phyloP scores from a whole-genome alignment of 73 alveolate genomes.

The Paramecium biaurelia region DNA sequence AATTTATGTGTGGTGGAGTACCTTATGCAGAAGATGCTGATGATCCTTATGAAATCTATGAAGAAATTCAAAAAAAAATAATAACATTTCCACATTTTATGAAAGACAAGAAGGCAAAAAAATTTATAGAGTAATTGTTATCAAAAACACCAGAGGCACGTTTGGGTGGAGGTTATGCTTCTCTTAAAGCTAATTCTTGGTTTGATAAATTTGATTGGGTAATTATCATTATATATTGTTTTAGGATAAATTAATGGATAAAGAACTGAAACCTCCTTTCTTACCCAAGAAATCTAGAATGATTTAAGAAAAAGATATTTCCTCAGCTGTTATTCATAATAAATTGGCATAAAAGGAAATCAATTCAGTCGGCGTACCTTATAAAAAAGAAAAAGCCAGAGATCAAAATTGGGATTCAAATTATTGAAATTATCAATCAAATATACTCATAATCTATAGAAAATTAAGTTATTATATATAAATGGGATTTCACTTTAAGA shows the following conservation, averaged over 20 bases:
- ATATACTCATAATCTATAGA: background rate
- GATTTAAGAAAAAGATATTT: background rate
- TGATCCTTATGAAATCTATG: conserved; percentile 84
- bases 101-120: conserved; percentile 65
- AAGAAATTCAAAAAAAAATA: conserved; percentile 68
- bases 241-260: conserved; percentile 51
- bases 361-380: background rate
- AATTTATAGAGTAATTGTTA: conserved; percentile 57
- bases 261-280: conserved; percentile 48
- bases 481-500: background rate
- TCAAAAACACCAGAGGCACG: conserved; percentile 62
- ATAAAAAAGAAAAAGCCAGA: conserved; percentile 52
- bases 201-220: conserved; percentile 70
- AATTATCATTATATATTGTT: background rate
- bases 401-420: conserved; percentile 60
- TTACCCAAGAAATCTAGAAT: conserved; percentile 42
- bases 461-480: background rate
- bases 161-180: conserved; percentile 62
- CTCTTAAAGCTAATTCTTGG: conserved; percentile 68
- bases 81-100: conserved; percentile 73
- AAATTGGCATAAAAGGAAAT: conserved; percentile 41
- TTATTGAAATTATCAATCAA: conserved; percentile 22
- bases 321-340: background rate
- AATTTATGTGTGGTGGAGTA: conserved; percentile 83
- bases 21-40: conserved; percentile 87